Percentiles rank a stretch among this genome's conserved stretches.
phyloP scores from a whole-genome alignment of 148 eudicot species.

The Vaccinium macrocarpon region DNA sequence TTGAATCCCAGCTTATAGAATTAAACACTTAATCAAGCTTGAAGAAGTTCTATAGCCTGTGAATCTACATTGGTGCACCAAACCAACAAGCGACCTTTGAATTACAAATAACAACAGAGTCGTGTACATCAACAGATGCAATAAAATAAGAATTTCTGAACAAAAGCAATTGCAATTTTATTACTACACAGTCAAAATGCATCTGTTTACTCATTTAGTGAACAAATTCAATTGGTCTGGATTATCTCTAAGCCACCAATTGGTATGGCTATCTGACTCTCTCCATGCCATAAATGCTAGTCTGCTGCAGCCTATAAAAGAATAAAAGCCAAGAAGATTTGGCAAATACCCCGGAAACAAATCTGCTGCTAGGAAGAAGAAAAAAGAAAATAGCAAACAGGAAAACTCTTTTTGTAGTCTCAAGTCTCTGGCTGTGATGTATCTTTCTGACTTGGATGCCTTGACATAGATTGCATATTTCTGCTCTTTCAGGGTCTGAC shows the following conservation, averaged over 20 bases:
- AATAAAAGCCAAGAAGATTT: neutral
- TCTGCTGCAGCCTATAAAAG: neutral
- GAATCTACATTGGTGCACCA: neutral
- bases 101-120: neutral
- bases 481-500: neutral
- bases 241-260: constrained; percentile 2
- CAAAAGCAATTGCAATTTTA: neutral
- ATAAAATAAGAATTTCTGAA: neutral
- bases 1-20: neutral
- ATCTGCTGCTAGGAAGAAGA: neutral
- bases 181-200: neutral
- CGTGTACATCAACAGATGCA: neutral
- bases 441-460: neutral
- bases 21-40: neutral
- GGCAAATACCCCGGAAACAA: neutral
- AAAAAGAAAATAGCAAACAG: neutral
- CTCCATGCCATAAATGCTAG: neutral
- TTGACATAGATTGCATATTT: neutral
- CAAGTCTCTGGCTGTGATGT: neutral
- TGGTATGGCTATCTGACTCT: neutral
- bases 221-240: neutral
- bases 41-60: neutral
- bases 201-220: neutral
- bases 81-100: neutral
- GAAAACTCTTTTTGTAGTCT: neutral